A percentile compares a stretch with the other conserved stretches of the same genome.
Conservation (phyloP, 2,329 filamentous ascomycete species). For the Cytospora chrysosperma region DNA sequence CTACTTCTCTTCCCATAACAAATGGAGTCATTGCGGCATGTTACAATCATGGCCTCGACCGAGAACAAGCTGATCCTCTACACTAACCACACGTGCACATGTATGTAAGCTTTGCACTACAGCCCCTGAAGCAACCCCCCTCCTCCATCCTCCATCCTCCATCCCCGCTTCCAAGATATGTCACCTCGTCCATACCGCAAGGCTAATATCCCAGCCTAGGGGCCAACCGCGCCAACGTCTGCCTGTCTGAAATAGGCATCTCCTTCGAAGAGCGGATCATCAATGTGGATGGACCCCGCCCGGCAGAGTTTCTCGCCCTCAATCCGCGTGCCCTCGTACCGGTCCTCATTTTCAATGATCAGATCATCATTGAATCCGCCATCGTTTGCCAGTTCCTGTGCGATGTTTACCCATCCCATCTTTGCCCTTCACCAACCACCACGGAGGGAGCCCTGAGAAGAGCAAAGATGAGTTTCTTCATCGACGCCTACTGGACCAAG, state of each 20-base stretch:
- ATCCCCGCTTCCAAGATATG: background rate
- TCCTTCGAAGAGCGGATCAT: conserved; percentile 67
- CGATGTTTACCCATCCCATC: conserved; percentile 64
- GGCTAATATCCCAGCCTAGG: conserved; percentile 31
- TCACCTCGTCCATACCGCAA: background rate
- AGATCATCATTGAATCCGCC: conserved; percentile 67
- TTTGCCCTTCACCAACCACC: conserved; percentile 54
- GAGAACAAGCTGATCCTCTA: conserved; percentile 61
- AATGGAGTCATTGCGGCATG: background rate
- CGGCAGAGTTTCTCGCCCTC: conserved; percentile 68
- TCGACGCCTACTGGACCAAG: conserved; percentile 67
- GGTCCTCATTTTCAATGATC: conserved; percentile 60
- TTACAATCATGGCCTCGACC: conserved; percentile 26
- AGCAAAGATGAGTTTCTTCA: conserved; percentile 66
- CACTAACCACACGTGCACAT: conserved; percentile 67
- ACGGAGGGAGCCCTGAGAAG: conserved; percentile 55
- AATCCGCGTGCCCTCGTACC: conserved; percentile 76
- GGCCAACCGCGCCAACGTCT: conserved; percentile 71
- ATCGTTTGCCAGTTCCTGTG: conserved; percentile 67
- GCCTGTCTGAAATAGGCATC: conserved; percentile 61
- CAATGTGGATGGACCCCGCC: conserved; percentile 64
- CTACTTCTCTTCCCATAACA: background rate
- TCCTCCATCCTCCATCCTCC: background rate
- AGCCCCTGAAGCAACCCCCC: too few species aligned
- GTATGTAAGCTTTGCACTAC: conserved; percentile 30